These are phyloP conservation scores for Chlorencoelia australis DNA, from an alignment of 2,329 filamentous ascomycete species.

Conservation along the genomic window DNA sequence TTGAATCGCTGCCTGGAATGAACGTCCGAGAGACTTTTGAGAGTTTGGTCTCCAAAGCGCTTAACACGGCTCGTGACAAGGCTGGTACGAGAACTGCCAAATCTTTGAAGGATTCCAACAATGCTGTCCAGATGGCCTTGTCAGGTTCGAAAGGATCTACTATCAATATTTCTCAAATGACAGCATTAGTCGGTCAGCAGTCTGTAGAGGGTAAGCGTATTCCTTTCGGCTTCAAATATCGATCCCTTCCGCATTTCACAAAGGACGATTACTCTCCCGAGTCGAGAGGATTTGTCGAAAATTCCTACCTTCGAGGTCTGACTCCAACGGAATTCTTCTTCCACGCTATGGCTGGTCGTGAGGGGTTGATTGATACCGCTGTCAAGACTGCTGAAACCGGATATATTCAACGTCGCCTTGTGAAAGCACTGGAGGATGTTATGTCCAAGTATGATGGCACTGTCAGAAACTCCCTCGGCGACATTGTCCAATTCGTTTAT, in stretches of 20 bases:
- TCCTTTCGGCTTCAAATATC: slow-evolving; percentile 97
- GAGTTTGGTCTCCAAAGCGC: slow-evolving; percentile 85
- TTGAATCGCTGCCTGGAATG: slow-evolving; percentile 96
- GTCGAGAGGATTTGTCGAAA: slow-evolving; percentile 95
- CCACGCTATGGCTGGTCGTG: slow-evolving; percentile 99
- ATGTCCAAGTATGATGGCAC: slow-evolving; percentile 97
- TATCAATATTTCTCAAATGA: slow-evolving; percentile 99
- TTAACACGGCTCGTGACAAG: slow-evolving; percentile 93
- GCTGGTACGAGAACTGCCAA: slow-evolving; percentile 88
- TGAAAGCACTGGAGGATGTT: slow-evolving; percentile 95
- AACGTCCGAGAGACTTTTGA: slow-evolving; percentile 98
- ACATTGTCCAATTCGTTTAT: slow-evolving; percentile 95
- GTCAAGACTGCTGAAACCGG: slow-evolving; percentile 99
- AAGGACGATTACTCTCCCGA: slow-evolving; percentile 99
- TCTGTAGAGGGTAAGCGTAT: slow-evolving; percentile 98
- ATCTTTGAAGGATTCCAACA: slow-evolving; percentile 91
- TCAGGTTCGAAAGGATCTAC: slow-evolving; percentile 98
- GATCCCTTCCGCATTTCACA: slow-evolving; percentile 92
- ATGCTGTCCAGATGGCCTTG: slow-evolving; percentile 89
- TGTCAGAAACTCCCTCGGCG: slow-evolving; percentile 90
- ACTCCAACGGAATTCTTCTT: slow-evolving; percentile 98
- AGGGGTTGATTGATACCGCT: slow-evolving; percentile 98
- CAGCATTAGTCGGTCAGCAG: slow-evolving; percentile 92
- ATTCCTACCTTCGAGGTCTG: slow-evolving; percentile 91
- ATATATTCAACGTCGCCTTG: slow-evolving; percentile 96